phyloP scores from a whole-genome alignment of 352 stramenopile species.

The Sclerospora graminicola region DNA sequence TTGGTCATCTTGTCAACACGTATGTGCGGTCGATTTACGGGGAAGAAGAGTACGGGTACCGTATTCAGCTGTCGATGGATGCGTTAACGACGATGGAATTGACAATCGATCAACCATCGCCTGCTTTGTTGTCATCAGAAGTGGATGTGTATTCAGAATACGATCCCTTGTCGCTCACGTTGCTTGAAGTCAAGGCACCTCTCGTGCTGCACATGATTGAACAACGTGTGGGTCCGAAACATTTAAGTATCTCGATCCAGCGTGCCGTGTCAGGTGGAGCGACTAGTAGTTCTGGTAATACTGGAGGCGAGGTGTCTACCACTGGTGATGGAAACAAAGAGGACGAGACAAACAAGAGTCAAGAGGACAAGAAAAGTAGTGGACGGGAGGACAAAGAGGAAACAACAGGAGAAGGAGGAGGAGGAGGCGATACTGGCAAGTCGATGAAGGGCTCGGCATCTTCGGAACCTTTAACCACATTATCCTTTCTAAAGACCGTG shows the following conservation, averaged over 20 bases:
- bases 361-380: slow-evolving; percentile 15
- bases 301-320: slow-evolving; percentile 16
- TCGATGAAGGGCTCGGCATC: slow-evolving; percentile 3
- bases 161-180: slow-evolving; percentile 52
- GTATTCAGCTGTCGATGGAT: slow-evolving; percentile 79
- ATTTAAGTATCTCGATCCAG: slow-evolving; percentile 67
- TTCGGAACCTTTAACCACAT: slow-evolving; percentile 54
- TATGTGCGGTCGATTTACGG: slow-evolving; percentile 74
- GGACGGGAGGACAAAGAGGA: slow-evolving; percentile 31
- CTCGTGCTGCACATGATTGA: slow-evolving; percentile 85
- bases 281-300: slow-evolving; percentile 13
- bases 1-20: slow-evolving; percentile 72
- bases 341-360: slow-evolving; percentile 14
- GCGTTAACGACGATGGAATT: slow-evolving; percentile 80
- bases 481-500: slow-evolving; percentile 72
- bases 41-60: slow-evolving; percentile 79
- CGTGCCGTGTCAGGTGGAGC: slow-evolving; percentile 48
- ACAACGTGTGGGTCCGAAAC: slow-evolving; percentile 62
- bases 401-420: slow-evolving; percentile 13
- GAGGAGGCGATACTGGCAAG: slow-evolving; percentile 18
- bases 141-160: slow-evolving; percentile 82
- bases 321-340: slow-evolving; percentile 33
- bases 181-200: slow-evolving; percentile 74
- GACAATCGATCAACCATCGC: slow-evolving; percentile 48
- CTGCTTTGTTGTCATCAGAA: slow-evolving; percentile 55